Evolutionary conservation across 73 alveolate species (phyloP), one percentile per base, ranked within the genome.

Genomic region (Paramecium caudatum): DNA sequence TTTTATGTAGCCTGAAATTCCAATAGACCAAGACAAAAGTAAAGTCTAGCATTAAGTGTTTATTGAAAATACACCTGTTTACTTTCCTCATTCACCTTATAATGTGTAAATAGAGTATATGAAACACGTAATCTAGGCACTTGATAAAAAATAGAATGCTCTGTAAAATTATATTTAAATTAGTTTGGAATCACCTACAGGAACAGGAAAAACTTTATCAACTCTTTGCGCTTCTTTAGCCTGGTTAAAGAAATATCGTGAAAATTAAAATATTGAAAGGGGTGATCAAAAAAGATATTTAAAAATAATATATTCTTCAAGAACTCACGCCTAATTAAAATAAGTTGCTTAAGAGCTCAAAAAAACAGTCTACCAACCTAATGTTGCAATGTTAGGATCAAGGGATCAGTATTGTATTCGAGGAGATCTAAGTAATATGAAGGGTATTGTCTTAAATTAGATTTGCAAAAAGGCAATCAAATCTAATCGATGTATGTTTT

Each of bases 181-280:
- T 55, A 55, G 80, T 91, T 82, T 97, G 15, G 99, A 96, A 92
- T 92, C 98, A 13, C 99, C 99, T 1, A 96, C 99, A 5, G 99
- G 99, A 10, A 97, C 99, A 50, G 99, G 99, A n/a, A 97, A 97
- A 82, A 94, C 99, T 9, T 69, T 97, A 32, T 91, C 98, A 34
- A 74, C 97, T 78, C 94, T 97, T 23, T 96, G 99, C 61, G 93
- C 99, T 0, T 61, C 98, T 27, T 90, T 97, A 36, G 91, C 88
- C 10, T 82, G 94, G 93, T 12, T 86, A n/a, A 21, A 68, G 19
- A 27, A 65, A 63, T 32, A 94, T 13, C 19, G 91, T 25, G 47
- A 61, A 13, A 46, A 85, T 10, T 17, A 46, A 90, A 23, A 82
- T 12, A 12, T 47, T 19, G 15, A 82, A 65, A 19, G 15, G 27